Evolutionary conservation across 768 basidiomycete species (phyloP).

Genomic region (Lactarius vividus): DNA sequence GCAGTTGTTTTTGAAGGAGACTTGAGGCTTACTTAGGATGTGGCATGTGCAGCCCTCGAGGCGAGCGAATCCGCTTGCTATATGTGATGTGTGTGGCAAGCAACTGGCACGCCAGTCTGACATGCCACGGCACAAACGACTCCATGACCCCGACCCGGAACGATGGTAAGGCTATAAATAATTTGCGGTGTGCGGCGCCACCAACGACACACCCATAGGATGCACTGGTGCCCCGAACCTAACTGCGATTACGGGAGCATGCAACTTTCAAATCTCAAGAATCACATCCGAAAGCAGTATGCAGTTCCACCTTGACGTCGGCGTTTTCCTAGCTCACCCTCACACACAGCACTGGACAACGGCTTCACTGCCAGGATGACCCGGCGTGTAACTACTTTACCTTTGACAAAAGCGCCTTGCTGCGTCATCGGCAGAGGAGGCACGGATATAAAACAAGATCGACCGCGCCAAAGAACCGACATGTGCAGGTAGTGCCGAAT

Average conservation of each 20-base stretch:
- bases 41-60: conserved; percentile 6
- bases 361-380: conserved; percentile 22
- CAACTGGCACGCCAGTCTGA: conserved; percentile 28
- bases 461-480: conserved; percentile 16
- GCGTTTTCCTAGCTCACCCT: neutral
- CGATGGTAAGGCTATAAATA: conserved; percentile 21
- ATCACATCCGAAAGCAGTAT: conserved; percentile 23
- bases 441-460: conserved; percentile 23
- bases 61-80: conserved; percentile 3
- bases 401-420: conserved; percentile 24
- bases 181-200: neutral
- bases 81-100: conserved; percentile 26
- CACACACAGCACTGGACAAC: conserved; percentile 22
- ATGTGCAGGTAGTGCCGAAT: neutral
- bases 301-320: neutral
- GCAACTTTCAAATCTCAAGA: conserved; percentile 24
- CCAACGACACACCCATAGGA: conserved; percentile 13
- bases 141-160: conserved; percentile 26
- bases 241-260: conserved; percentile 23
- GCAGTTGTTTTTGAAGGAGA: neutral
- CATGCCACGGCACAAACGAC: conserved; percentile 30
- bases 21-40: neutral
- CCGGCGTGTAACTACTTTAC: conserved; percentile 11
- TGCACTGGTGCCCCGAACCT: conserved; percentile 25
- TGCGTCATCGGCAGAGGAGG: conserved; percentile 25